These are phyloP conservation scores for Sporothrix inflata DNA, from an alignment of 2,329 filamentous ascomycete species.

Conservation along the genomic window DNA sequence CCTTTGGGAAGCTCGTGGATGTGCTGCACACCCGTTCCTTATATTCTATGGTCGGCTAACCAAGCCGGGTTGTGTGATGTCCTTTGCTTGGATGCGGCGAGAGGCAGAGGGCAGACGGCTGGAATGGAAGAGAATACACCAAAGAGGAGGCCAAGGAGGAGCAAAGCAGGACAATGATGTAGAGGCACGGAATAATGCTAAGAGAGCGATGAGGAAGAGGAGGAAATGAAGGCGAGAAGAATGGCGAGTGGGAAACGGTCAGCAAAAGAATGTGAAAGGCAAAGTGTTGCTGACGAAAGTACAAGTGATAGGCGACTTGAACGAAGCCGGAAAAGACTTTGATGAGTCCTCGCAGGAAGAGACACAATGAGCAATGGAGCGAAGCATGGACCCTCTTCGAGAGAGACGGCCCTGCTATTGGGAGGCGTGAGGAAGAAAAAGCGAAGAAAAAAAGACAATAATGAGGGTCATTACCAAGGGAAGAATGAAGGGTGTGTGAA, in stretches of 20 bases:
- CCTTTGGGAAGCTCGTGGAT: not conserved
- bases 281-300: slow-evolving; percentile 5
- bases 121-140: not conserved
- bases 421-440: not conserved
- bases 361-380: not conserved
- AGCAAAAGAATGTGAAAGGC: not conserved
- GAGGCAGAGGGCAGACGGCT: not conserved
- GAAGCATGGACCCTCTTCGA: not conserved
- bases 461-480: not conserved
- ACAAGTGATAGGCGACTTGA: not conserved
- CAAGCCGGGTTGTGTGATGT: not conserved
- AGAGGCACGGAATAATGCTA: not conserved
- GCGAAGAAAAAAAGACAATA: not conserved
- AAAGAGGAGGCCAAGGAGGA: slow-evolving; percentile 1
- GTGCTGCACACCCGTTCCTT: not conserved
- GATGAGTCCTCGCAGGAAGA: not conserved
- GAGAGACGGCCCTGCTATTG: not conserved
- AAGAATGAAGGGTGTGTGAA: not conserved
- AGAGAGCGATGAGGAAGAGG: not conserved
- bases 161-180: not conserved
- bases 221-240: not conserved
- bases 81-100: not conserved
- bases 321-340: not conserved
- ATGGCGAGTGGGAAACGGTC: not conserved
- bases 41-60: slow-evolving; percentile 3